phyloP scores from a whole-genome alignment of 805 yeast genomes.

The Kluyveromyces lactis region DNA sequence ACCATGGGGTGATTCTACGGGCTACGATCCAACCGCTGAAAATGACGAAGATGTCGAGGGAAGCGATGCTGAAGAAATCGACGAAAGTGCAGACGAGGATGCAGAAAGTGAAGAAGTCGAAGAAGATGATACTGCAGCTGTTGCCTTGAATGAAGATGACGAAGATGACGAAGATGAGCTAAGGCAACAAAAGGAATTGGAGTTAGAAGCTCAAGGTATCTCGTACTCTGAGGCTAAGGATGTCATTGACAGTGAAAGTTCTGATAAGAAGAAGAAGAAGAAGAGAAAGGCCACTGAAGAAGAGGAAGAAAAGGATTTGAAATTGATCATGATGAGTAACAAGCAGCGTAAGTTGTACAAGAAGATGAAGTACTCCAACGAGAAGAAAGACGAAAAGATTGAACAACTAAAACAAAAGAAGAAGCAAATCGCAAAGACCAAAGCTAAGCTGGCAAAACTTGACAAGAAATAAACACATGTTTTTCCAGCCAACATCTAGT shows the following conservation, averaged over 20 bases:
- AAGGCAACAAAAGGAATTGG: constrained; percentile 71
- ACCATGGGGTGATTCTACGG: constrained; percentile 97
- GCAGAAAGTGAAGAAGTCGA: constrained; percentile 46
- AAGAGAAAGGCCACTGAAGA: constrained; percentile 38
- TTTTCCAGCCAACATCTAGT: no score
- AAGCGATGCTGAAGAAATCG: constrained; percentile 37
- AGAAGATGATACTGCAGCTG: constrained; percentile 46
- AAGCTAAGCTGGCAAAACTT: constrained; percentile 34
- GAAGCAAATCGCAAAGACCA: constrained; percentile 60
- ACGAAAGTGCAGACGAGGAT: constrained; percentile 41
- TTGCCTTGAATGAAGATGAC: constrained; percentile 41
- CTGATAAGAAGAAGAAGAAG: constrained; percentile 31
- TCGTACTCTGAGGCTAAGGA: constrained; percentile 54
- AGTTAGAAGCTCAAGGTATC: constrained; percentile 84
- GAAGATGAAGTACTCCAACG: constrained; percentile 88
- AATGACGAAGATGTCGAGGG: constrained; percentile 34
- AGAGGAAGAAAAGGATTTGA: constrained; percentile 79
- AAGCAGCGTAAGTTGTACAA: constrained; percentile 90
- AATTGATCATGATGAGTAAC: constrained; percentile 95
- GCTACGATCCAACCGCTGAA: constrained; percentile 72
- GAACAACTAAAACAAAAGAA: constrained; percentile 61
- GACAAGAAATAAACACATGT: constrained; percentile 13
- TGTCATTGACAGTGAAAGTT: constrained; percentile 31
- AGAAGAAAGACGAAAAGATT: constrained; percentile 70
- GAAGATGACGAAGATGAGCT: constrained; percentile 50